Base-by-base conservation (phyloP, 108 stramenopile genomes). In the Stephanodiscus triporus region DNA sequence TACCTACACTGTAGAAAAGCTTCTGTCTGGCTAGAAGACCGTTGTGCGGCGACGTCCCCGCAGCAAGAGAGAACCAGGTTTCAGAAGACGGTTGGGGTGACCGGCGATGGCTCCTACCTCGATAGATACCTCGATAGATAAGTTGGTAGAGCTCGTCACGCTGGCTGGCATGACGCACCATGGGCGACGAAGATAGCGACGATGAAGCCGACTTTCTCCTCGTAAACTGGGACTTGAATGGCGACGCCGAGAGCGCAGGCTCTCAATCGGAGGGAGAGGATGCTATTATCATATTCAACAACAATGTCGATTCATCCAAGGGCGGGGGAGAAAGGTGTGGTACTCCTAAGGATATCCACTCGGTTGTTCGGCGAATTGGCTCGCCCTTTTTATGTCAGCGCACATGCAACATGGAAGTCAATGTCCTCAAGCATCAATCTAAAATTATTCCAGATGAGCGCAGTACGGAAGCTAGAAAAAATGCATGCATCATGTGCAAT, bases 401-500 rank as follows among this genome's bases (percentile, higher is more conserved):
- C 51, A 20, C 51, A 8, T 20, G 19, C 51, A 53, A 53, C 19
- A 20, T 34, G 0, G 53, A 55, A 10, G 29, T 19, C 27, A 16
- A 30, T 11, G 27, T 30, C 9, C 30, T 45, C 23, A 6, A 20
- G 19, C 16, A 62, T 40, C 61, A 62, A 62, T 2, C 13, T 36
- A 40, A 34, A 36, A 40, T 11, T 40, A 37, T 36, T 62, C 10
- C 37, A 23, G 42, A 63, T 43, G 40, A 42, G 13, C 22, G 30
- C 62, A 23, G 23, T 38, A 53, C 23, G 20, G 19, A 24, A 8
- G 4, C 20, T 22, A 24, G 16, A 59, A 59, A 38, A 36, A 59
- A 37, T 20, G 36, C 14, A 42, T 72, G 72, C 29, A 54, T 79
- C 45, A 66, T 68, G 30, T 79, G 78, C 50, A 63, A 54, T 30